Evolutionary conservation across 2,329 filamentous ascomycete genomes (phyloP), one percentile per base, ranked within the genome.

Genomic region (Claviceps purpurea): DNA sequence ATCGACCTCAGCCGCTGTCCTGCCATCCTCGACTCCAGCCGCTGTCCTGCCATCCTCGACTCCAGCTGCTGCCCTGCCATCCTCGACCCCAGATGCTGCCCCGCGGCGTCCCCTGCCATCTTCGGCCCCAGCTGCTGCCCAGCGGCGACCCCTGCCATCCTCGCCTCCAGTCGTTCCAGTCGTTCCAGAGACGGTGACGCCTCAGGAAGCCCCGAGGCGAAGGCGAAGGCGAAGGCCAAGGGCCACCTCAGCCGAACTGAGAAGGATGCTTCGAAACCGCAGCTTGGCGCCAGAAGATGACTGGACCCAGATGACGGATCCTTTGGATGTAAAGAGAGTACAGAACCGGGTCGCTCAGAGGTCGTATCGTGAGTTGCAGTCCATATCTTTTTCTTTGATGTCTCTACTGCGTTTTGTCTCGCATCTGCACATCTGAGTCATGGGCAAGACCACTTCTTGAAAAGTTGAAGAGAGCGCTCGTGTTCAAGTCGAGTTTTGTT

Each of bases 351-450:
- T 56, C 18, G 51, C 55, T 10, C 55, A 56, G 51, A 55, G 55
- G 38, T 52, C 55, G 40, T 66, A 66, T 45, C 63, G 64, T 66
- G 56, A 57, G 62, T 56, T 20, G 10, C 2, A 34, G 8, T 14
- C 44, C 11, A 3, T 2, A 14, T 22, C 2, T 24, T 42, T 24
- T 8, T 13, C 14, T 43, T 43, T 22, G 20, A 34, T 34, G 30
- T 10, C 41, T 22, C 20, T 22, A 7, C 13, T 22, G 2, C 20
- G 10, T 10, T 5, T 6, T 42, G 11, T 43, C 10, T 22, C 22
- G 4, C 20, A 43, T 43, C 8, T 20, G 20, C 18, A 34, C 3
- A 34, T 42, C 7, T 24, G 5, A 43, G 41, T 20, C 41, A 43
- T 6, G 41, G 13, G 30, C 26, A 47, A 38, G 7, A 47, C 18